A percentile compares a stretch with the other conserved stretches of the same genome.
phyloP scores from a whole-genome alignment of 2,329 filamentous ascomycete species.

The Epichloe amarillans region DNA sequence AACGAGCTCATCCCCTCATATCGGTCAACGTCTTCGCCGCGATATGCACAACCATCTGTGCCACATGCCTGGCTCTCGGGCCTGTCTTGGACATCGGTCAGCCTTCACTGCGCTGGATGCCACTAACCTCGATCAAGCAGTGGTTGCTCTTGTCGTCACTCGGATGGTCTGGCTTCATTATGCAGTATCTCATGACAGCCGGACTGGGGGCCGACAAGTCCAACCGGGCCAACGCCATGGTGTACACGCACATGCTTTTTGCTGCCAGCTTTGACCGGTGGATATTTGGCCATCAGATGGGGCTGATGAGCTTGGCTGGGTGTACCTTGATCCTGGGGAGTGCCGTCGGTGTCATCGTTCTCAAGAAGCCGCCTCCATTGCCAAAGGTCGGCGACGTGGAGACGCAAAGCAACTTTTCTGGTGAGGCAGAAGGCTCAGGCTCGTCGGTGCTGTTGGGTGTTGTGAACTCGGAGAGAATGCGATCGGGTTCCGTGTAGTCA shows the following conservation, averaged over 20 bases:
- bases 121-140: conserved; percentile 31
- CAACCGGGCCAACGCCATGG: conserved; percentile 43
- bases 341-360: conserved; percentile 35
- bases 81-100: conserved; percentile 31
- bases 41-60: conserved; percentile 56
- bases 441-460: conserved; percentile 27
- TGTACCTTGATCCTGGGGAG: conserved; percentile 40
- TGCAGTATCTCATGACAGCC: conserved; percentile 76
- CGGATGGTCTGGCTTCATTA: conserved; percentile 62
- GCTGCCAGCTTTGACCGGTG: conserved; percentile 38
- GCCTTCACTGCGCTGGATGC: conserved; percentile 30
- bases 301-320: conserved; percentile 33
- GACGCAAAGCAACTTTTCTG: conserved; percentile 15
- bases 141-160: conserved; percentile 58
- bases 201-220: conserved; percentile 60
- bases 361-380: conserved; percentile 23
- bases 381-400: conserved; percentile 23
- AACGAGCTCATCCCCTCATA: conserved; percentile 67
- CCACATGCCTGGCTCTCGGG: conserved; percentile 41
- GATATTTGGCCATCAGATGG: conserved; percentile 39
- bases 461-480: conserved; percentile 4
- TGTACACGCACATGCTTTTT: conserved; percentile 45
- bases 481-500: background rate
- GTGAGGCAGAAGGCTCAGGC: conserved; percentile 22
- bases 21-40: conserved; percentile 73